Evolutionary conservation across 2,329 filamentous ascomycete species (phyloP).

Genomic region (Fusarium miscanthi): DNA sequence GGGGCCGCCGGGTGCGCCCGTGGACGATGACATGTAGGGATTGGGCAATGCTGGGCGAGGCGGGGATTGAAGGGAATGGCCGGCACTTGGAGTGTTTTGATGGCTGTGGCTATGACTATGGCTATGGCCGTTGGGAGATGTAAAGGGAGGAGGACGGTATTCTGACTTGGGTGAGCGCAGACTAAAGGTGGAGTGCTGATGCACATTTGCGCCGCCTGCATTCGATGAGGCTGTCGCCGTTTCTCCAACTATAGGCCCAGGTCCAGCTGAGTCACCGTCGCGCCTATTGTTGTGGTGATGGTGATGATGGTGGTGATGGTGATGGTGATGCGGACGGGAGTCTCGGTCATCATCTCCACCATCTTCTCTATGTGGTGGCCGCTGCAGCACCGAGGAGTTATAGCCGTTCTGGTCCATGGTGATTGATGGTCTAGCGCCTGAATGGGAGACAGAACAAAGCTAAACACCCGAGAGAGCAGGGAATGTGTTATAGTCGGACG

Average conservation of each 20-base stretch:
- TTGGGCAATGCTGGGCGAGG: constrained; percentile 47
- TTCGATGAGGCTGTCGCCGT: constrained; percentile 39
- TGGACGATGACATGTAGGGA: constrained; percentile 52
- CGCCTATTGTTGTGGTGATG: constrained; percentile 52
- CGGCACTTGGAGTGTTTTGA: constrained; percentile 45
- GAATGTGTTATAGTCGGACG: constrained; percentile 34
- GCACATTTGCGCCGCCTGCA: constrained; percentile 45
- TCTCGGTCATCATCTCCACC: constrained; percentile 54
- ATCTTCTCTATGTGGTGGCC: constrained; percentile 52
- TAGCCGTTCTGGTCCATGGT: constrained; percentile 60
- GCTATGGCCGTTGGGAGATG: constrained; percentile 45
- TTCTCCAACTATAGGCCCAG: constrained; percentile 30
- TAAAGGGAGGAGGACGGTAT: constrained; percentile 50
- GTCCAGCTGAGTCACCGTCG: constrained; percentile 51
- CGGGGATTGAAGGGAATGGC: constrained; percentile 48
- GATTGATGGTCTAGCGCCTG: constrained; percentile 38
- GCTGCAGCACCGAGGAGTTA: constrained; percentile 62
- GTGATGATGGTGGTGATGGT: constrained; percentile 51
- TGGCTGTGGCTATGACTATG: constrained; percentile 45
- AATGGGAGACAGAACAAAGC: constrained; percentile 26
- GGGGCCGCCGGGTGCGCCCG: constrained; percentile 46
- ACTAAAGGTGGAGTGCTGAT: constrained; percentile 59
- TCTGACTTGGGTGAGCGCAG: constrained; percentile 62
- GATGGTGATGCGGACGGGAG: constrained; percentile 47
- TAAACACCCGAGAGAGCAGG: constrained; percentile 25